Evolutionary conservation across 371 early-diverging fungal genomes (phyloP), one percentile per base, ranked within the genome.

Genomic region (Blakeslea trispora): DNA sequence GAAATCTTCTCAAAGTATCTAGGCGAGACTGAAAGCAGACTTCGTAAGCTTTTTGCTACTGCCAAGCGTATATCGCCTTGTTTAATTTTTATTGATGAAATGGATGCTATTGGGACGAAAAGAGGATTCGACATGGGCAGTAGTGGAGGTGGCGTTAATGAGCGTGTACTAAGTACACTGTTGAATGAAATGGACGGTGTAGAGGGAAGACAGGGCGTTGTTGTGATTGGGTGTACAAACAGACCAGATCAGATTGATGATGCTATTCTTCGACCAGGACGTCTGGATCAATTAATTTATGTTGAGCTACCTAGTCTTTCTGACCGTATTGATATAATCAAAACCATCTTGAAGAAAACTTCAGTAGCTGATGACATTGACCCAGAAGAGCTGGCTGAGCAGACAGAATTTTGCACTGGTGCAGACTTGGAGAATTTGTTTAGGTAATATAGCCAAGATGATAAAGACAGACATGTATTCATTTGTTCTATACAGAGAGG

Each of bases 81-180:
- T 63, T 83, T 97, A 17, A 50, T 98, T 39, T 93, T 97, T 65
- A 79, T 96, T 53, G 99, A 98, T 71, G 95, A 90, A 69, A 81
- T 93, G 79, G 94, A 93, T 64, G 81, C 91, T 0, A 86, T 96
- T 31, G 93, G 89, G 14, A 79, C 91, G 2, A 87, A 84, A 40
- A 66, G 95, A 75, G 90, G 92, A 46, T 35, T 56, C 1, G 51
- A 70, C 34, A 24, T 24, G 32, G 18, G 22, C 5, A 57, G 67
- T 13, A 85, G 81, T 18, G 84, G 84, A 24, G 80, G 83, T 14
- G 90, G 91, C 13, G 84, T 94, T 10, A 86, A 88, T 57, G 93
- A 93, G 55, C 75, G 91, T 21, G 84, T 90, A 1, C 75, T 92
- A 11, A 87, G 84, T 55, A 88, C 88, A 4, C 53, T 92, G 5